A percentile compares a stretch with the other conserved stretches of the same genome.
Conservation (phyloP, 306 rosid species). For the Hippophae tibetana region DNA sequence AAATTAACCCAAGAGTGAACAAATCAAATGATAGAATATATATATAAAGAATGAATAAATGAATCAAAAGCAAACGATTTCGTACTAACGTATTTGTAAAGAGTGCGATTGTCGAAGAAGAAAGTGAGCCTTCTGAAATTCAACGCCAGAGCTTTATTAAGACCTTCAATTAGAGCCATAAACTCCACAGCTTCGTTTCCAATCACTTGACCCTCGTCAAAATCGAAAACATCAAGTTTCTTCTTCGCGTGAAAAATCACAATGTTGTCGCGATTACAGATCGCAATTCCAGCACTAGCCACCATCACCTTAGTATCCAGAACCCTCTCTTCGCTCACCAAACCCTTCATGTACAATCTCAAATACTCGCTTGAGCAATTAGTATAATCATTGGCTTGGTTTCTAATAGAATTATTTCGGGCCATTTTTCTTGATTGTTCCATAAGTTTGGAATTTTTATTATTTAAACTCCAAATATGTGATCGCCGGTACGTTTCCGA, state of each 20-base stretch:
- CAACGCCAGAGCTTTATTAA: conserved; percentile 39
- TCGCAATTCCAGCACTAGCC: conserved; percentile 60
- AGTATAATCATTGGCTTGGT: too few relatives aligned
- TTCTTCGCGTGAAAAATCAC: conserved; percentile 34
- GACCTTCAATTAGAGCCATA: conserved; percentile 64
- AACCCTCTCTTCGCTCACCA: conserved; percentile 39
- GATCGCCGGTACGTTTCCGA: too few relatives aligned
- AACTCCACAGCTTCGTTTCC: conserved; percentile 28
- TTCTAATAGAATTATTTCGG: too few relatives aligned
- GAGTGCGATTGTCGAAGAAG: conserved; percentile 22
- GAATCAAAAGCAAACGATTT: not conserved
- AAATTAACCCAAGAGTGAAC: too few relatives aligned
- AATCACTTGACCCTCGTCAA: conserved; percentile 19
- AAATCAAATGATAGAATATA: not conserved
- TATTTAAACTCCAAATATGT: too few relatives aligned
- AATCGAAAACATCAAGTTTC: conserved; percentile 27
- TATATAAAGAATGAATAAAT: not conserved
- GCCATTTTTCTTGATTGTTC: too few relatives aligned
- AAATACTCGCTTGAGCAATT: conserved; percentile 12
- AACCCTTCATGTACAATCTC: conserved; percentile 54
- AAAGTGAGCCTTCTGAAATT: conserved; percentile 28
- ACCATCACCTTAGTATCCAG: conserved; percentile 13
- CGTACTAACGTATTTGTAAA: conserved; percentile 1
- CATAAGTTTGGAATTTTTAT: too few relatives aligned
- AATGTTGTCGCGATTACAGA: conserved; percentile 34